Conservation (phyloP, 106 monocot species). For the Vanilla planifolia region DNA sequence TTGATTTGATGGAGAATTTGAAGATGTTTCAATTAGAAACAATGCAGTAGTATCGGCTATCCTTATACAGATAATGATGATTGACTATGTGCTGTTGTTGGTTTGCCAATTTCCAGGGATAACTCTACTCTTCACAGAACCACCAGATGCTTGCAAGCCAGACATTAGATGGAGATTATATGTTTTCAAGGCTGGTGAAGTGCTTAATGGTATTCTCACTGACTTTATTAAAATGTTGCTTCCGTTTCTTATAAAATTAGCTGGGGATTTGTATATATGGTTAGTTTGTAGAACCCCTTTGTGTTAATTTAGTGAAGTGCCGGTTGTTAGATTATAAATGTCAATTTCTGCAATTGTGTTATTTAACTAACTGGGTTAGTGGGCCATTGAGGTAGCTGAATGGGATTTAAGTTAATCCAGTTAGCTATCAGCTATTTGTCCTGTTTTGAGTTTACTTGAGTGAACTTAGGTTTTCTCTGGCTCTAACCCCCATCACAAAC, state of each 20-base stretch:
- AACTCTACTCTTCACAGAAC: conserved; percentile 73
- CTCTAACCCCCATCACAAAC: too few relatives aligned
- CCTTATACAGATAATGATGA: background rate
- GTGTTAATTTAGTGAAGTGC: background rate
- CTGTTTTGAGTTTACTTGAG: too few relatives aligned
- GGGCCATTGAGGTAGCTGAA: too few relatives aligned
- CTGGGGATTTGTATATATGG: background rate
- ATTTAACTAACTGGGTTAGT: too few relatives aligned
- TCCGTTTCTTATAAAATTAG: background rate
- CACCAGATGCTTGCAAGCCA: conserved; percentile 77
- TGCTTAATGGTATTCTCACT: conserved; percentile 60
- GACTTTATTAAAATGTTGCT: background rate
- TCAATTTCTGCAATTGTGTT: background rate
- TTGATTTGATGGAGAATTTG: background rate
- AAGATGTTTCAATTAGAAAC: background rate
- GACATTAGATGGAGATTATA: conserved; percentile 87
- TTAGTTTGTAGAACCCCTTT: background rate
- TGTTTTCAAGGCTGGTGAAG: conserved; percentile 92
- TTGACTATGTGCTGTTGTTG: background rate
- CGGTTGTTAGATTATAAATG: too few relatives aligned
- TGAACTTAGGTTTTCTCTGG: too few relatives aligned
- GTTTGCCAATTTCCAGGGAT: conserved; percentile 39
- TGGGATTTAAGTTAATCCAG: too few relatives aligned
- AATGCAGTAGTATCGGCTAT: background rate
- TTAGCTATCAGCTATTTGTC: too few relatives aligned